These are phyloP conservation scores for Iris pallida DNA, from an alignment of 116 monocot species.

Conservation along the genomic window DNA sequence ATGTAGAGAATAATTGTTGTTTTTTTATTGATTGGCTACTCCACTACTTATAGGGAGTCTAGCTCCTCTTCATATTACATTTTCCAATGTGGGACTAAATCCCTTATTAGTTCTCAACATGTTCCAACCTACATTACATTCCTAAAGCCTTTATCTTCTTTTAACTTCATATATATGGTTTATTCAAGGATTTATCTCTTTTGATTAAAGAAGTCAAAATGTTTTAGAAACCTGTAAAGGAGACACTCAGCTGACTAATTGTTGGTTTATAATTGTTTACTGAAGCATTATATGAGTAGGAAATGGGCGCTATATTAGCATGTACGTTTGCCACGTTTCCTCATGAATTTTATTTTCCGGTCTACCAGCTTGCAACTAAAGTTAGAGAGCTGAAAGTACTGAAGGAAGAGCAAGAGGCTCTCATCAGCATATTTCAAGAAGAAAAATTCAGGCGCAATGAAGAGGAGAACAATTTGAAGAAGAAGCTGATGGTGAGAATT, in stretches of 20 bases:
- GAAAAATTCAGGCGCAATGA: slow-evolving; percentile 13
- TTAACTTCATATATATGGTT: no score
- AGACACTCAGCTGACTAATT: no score
- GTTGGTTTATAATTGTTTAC: background rate
- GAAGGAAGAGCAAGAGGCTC: slow-evolving; percentile 23
- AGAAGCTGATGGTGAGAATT: slow-evolving; percentile 9
- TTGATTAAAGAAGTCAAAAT: background rate
- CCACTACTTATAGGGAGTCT: no score
- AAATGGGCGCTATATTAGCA: no score
- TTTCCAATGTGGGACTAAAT: no score
- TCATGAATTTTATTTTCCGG: background rate
- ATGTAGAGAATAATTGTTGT: no score
- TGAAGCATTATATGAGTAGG: background rate
- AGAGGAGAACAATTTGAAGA: slow-evolving; percentile 17
- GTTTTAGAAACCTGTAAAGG: background rate
- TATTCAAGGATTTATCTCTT: no score
- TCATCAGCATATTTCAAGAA: slow-evolving; percentile 17
- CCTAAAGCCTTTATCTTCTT: no score
- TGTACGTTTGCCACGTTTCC: background rate
- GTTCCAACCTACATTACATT: no score
- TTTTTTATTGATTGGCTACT: no score
- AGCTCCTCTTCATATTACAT: no score
- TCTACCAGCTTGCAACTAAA: background rate
- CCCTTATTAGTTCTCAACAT: no score
- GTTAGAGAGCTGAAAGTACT: background rate